Evolutionary conservation across 2,329 filamentous ascomycete genomes (phyloP).

Genomic region (Hymenoscyphus scutula): DNA sequence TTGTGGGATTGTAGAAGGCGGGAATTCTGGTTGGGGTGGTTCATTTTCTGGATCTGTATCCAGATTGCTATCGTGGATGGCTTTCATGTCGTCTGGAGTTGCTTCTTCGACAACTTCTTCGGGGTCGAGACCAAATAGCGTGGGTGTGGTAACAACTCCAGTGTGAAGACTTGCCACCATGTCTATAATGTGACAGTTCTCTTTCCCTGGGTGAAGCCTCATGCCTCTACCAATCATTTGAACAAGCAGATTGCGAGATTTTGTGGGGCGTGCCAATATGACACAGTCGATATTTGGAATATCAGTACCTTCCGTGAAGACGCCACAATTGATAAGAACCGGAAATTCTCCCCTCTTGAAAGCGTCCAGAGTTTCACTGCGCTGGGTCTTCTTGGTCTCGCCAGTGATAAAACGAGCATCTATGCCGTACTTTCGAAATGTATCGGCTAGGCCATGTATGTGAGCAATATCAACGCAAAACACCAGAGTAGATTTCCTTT

Average conservation of each 20-base stretch:
- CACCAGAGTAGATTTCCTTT: conserved; percentile 79
- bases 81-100: conserved; percentile 59
- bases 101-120: conserved; percentile 69
- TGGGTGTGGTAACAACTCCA: conserved; percentile 87
- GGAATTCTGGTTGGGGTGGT: too few relatives aligned
- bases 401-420: conserved; percentile 87
- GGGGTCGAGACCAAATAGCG: conserved; percentile 89
- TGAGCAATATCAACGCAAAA: conserved; percentile 93
- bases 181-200: conserved; percentile 92
- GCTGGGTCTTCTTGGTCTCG: conserved; percentile 67
- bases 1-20: background rate
- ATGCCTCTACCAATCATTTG: conserved; percentile 98
- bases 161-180: conserved; percentile 84
- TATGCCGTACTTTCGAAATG: conserved; percentile 73
- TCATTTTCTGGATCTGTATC: background rate
- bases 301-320: conserved; percentile 96
- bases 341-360: conserved; percentile 78
- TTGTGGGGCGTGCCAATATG: conserved; percentile 80
- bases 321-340: conserved; percentile 89
- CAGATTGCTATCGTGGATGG: conserved; percentile 38
- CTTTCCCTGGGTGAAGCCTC: conserved; percentile 75
- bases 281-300: conserved; percentile 97
- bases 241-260: conserved; percentile 86
- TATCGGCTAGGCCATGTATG: conserved; percentile 69
- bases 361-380: conserved; percentile 67